Percentiles rank a stretch among this genome's conserved stretches.
phyloP scores from a whole-genome alignment of 2,329 filamentous ascomycete species.

The Colletotrichum eremochloae region DNA sequence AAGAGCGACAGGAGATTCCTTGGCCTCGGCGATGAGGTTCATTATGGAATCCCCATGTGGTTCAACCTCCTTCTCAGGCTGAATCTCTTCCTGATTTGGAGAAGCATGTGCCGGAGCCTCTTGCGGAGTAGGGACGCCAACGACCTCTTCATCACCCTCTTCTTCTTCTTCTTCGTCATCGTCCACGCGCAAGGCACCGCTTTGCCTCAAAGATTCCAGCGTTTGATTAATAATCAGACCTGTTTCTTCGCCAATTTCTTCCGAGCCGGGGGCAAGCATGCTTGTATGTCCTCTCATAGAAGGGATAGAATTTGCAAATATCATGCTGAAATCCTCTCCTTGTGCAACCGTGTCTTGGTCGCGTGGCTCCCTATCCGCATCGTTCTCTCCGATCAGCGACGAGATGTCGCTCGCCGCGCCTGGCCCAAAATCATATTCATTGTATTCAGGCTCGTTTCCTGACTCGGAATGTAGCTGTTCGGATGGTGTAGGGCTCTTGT shows the following conservation, averaged over 20 bases:
- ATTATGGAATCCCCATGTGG: slow-evolving; percentile 3
- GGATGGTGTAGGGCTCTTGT: slow-evolving; percentile 35
- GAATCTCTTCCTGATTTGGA: neutral
- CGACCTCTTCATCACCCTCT: slow-evolving; percentile 2
- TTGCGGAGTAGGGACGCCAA: slow-evolving; percentile 6
- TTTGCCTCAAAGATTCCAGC: slow-evolving; percentile 63
- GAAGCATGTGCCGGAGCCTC: neutral
- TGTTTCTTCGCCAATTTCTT: slow-evolving; percentile 68
- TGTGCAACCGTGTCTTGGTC: slow-evolving; percentile 60
- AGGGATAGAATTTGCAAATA: slow-evolving; percentile 67
- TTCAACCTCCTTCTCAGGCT: slow-evolving; percentile 7
- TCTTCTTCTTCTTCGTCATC: slow-evolving; percentile 17
- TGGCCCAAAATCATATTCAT: slow-evolving; percentile 35
- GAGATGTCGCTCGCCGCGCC: slow-evolving; percentile 36
- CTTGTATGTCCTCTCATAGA: slow-evolving; percentile 61
- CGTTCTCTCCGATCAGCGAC: slow-evolving; percentile 39
- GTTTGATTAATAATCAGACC: slow-evolving; percentile 69
- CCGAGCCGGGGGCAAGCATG: slow-evolving; percentile 51
- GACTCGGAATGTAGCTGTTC: slow-evolving; percentile 34
- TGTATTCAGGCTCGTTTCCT: slow-evolving; percentile 30
- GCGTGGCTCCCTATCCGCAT: slow-evolving; percentile 43
- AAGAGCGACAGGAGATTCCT: slow-evolving; percentile 25
- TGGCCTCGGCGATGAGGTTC: slow-evolving; percentile 2
- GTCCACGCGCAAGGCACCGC: slow-evolving; percentile 43
- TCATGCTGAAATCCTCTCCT: slow-evolving; percentile 72